phyloP scores from a whole-genome alignment of 768 basidiomycete species.

The Aureoboletus auriporus region DNA sequence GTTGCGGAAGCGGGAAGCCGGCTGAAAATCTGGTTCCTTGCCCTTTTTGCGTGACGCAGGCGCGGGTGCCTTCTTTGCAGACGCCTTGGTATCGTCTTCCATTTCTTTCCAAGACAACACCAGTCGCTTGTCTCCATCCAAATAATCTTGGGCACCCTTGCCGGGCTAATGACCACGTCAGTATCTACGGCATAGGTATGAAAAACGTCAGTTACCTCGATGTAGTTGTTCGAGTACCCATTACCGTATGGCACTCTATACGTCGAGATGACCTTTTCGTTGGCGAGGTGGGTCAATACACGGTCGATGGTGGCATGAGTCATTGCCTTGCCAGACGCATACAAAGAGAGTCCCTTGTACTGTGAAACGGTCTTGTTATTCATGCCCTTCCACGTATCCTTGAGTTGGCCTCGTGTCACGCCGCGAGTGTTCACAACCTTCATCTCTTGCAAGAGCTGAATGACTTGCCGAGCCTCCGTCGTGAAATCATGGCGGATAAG shows the following conservation, averaged over 20 bases:
- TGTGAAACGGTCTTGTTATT: conserved; percentile 40
- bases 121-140: conserved; percentile 14
- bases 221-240: conserved; percentile 51
- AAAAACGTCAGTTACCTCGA: conserved; percentile 37
- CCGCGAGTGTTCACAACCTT: conserved; percentile 38
- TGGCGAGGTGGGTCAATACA: conserved; percentile 54
- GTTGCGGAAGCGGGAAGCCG: not conserved
- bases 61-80: conserved; percentile 8
- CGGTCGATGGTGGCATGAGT: conserved; percentile 57
- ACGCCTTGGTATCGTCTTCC: conserved; percentile 7
- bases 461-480: conserved; percentile 46
- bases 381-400: conserved; percentile 63
- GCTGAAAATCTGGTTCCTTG: conserved; percentile 13
- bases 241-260: conserved; percentile 43
- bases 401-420: conserved; percentile 58
- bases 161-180: conserved; percentile 15
- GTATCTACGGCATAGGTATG: not conserved
- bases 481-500: conserved; percentile 58
- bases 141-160: conserved; percentile 18
- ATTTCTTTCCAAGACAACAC: conserved; percentile 26
- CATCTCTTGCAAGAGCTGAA: conserved; percentile 54
- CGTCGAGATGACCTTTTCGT: conserved; percentile 45
- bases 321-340: conserved; percentile 53
- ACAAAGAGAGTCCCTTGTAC: conserved; percentile 44
- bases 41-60: conserved; percentile 14